Evolutionary conservation across 2,329 filamentous ascomycete species (phyloP).

Genomic region (Epichloe aotearoae): DNA sequence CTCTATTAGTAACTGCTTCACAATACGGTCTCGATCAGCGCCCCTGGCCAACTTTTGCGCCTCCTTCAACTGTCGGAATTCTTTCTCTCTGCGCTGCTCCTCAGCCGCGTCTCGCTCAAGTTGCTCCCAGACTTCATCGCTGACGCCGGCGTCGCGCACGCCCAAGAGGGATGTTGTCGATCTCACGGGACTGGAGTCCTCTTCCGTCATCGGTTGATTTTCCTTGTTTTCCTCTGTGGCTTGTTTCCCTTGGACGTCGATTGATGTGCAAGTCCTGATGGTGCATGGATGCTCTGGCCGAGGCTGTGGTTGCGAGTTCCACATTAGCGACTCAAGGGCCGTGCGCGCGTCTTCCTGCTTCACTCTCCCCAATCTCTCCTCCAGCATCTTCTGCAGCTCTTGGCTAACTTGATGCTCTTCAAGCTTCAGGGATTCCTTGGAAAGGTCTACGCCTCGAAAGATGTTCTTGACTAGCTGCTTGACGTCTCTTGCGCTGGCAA

Average conservation of each 20-base stretch:
- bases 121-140: slow-evolving; percentile 47
- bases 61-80: slow-evolving; percentile 21
- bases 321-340: too few species aligned
- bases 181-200: not conserved
- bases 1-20: slow-evolving; percentile 23
- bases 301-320: too few species aligned
- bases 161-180: not conserved
- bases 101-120: slow-evolving; percentile 38
- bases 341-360: too few species aligned
- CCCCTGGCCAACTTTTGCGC: slow-evolving; percentile 15
- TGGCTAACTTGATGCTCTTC: too few species aligned
- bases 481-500: slow-evolving; percentile 53
- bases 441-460: slow-evolving; percentile 20
- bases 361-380: too few species aligned
- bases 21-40: slow-evolving; percentile 22
- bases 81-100: slow-evolving; percentile 19
- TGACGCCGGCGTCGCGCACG: slow-evolving; percentile 42
- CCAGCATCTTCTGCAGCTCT: too few species aligned
- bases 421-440: too few species aligned
- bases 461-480: slow-evolving; percentile 37
- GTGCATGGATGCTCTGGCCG: too few species aligned
- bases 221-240: slow-evolving; percentile 7
- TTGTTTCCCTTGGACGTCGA: not conserved
- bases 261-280: too few species aligned
- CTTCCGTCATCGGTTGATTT: not conserved